phyloP scores from a whole-genome alignment of 345 rosid genomes.

The Draba incana region DNA sequence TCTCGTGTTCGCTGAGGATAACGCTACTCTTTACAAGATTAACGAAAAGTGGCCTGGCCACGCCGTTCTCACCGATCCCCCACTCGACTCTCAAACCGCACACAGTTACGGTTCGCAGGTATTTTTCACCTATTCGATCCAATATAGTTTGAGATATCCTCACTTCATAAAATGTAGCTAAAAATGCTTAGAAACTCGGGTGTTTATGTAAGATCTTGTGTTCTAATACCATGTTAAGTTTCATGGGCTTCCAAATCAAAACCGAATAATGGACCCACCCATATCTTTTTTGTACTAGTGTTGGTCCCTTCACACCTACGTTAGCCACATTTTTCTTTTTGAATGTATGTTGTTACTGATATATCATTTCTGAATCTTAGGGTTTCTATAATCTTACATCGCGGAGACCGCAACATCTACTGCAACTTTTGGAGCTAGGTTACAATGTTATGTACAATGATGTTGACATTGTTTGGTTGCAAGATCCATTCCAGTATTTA shows the following conservation, averaged over 20 bases:
- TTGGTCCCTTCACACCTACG: too few species aligned
- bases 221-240: too few species aligned
- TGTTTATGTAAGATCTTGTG: too few species aligned
- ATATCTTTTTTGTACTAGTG: too few species aligned
- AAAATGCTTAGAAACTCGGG: too few species aligned
- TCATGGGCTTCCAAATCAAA: too few species aligned
- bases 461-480: slow-evolving; percentile 48
- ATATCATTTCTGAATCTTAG: slow-evolving; percentile 32
- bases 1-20: slow-evolving; percentile 89
- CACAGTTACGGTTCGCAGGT: slow-evolving; percentile 89
- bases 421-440: too few species aligned
- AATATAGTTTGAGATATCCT: background rate
- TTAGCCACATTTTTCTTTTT: background rate
- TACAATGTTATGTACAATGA: too few species aligned
- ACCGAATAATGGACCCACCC: too few species aligned
- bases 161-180: background rate
- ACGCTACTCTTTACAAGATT: slow-evolving; percentile 69
- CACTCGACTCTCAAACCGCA: slow-evolving; percentile 68
- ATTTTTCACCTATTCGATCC: background rate
- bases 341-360: too few species aligned
- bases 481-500: slow-evolving; percentile 77
- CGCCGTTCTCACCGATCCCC: slow-evolving; percentile 82
- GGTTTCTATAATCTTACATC: slow-evolving; percentile 49
- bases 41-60: slow-evolving; percentile 92
- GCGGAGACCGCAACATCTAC: too few species aligned